These are phyloP conservation scores for Helotiales sp. DNA, from an alignment of 2,329 filamentous ascomycete species.

Conservation along the genomic window DNA sequence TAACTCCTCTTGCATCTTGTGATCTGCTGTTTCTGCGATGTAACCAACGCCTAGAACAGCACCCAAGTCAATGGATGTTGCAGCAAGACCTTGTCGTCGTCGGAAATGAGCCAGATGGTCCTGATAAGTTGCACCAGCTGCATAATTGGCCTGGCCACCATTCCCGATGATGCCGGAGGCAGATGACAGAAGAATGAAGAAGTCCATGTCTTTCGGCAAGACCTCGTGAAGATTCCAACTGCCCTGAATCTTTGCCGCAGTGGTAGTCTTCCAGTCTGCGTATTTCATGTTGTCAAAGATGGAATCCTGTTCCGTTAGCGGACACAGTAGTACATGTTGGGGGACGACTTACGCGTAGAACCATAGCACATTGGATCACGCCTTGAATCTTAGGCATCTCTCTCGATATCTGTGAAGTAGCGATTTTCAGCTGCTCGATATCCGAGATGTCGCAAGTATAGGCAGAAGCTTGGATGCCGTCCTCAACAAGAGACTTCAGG, in stretches of 20 bases:
- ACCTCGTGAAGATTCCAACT: constrained; percentile 34
- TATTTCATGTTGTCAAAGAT: neutral
- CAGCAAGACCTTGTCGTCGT: neutral
- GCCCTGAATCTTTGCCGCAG: constrained; percentile 38
- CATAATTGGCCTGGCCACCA: constrained; percentile 38
- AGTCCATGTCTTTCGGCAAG: constrained; percentile 38
- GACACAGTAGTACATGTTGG: no score
- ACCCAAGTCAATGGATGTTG: neutral
- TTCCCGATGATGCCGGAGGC: constrained; percentile 36
- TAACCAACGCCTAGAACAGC: neutral
- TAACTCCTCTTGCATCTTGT: constrained; percentile 5
- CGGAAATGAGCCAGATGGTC: constrained; percentile 19
- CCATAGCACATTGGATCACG: neutral
- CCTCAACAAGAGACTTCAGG: constrained; percentile 31
- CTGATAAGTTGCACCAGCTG: constrained; percentile 38
- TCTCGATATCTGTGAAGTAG: neutral
- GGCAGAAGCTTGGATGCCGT: constrained; percentile 41
- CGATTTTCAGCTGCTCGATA: neutral
- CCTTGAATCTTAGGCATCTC: neutral
- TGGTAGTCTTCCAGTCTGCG: neutral
- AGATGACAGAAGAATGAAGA: constrained; percentile 43
- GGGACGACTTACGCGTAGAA: no score
- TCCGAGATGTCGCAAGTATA: constrained; percentile 4
- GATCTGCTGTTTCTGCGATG: constrained; percentile 4
- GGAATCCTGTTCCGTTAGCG: no score